Conservation (phyloP, 2,329 filamentous ascomycete genomes). For the Biscogniauxia mediterranea region DNA sequence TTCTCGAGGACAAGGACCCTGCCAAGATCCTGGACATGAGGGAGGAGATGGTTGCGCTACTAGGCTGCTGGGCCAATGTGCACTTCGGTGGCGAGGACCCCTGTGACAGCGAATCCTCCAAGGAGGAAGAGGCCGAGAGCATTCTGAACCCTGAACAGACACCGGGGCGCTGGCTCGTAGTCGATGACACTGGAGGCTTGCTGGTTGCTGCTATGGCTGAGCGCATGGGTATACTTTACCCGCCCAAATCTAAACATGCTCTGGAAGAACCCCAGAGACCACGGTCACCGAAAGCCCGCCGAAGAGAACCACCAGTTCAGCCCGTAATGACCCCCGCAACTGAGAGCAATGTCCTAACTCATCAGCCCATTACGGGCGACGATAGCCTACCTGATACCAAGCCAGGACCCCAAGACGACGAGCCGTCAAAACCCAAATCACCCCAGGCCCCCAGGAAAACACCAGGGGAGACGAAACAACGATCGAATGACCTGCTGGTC, state of each 20-base stretch:
- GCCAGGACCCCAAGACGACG: background rate
- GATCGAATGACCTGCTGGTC: constrained; percentile 52
- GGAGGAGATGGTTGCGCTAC: constrained; percentile 76
- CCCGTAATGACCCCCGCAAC: constrained; percentile 2
- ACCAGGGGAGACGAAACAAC: constrained; percentile 11
- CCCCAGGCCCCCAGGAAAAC: constrained; percentile 10
- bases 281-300: constrained; percentile 4
- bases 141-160: constrained; percentile 21
- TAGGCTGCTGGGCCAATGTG: constrained; percentile 88
- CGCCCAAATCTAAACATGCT: constrained; percentile 23
- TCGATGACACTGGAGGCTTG: constrained; percentile 85
- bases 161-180: constrained; percentile 69
- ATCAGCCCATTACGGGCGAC: background rate
- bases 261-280: constrained; percentile 9
- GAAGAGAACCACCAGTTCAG: constrained; percentile 6
- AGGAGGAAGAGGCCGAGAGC: constrained; percentile 24
- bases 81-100: constrained; percentile 60
- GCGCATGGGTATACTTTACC: constrained; percentile 77
- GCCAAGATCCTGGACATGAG: constrained; percentile 80
- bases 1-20: constrained; percentile 77
- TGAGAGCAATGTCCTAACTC: background rate
- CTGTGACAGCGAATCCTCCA: constrained; percentile 24
- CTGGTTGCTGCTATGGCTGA: constrained; percentile 83
- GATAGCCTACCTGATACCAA: background rate
- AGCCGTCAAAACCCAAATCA: constrained; percentile 9